A percentile compares a stretch with the other conserved stretches of the same genome.
These are phyloP conservation scores for Codiaeum variegatum DNA, from an alignment of 441 rosid species.

Conservation along the genomic window DNA sequence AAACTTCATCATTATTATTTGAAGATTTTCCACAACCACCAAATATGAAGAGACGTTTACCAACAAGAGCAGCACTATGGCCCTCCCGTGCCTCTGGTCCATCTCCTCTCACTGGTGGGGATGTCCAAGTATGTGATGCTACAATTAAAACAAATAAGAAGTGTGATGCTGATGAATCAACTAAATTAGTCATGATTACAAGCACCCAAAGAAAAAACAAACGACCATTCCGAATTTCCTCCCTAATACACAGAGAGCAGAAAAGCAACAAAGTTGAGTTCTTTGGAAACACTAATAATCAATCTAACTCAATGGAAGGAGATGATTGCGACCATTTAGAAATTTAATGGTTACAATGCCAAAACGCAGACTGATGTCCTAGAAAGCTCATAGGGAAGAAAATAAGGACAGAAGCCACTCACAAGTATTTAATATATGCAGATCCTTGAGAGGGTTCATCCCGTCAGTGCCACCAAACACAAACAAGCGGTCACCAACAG, in stretches of 20 bases:
- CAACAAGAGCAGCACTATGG: constrained; percentile 89
- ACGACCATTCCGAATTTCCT: neutral
- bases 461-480: constrained; percentile 98
- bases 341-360: neutral
- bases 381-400: constrained; percentile 7
- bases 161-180: neutral
- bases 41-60: constrained; percentile 80
- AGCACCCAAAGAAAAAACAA: neutral
- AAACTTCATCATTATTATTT: constrained; percentile 55
- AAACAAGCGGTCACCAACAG: constrained; percentile 65
- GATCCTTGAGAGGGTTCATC: constrained; percentile 67
- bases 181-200: neutral
- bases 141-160: constrained; percentile 18
- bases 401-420: constrained; percentile 28
- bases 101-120: constrained; percentile 83
- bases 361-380: neutral
- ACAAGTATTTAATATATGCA: constrained; percentile 81
- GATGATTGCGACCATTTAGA: neutral
- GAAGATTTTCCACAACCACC: constrained; percentile 90
- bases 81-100: constrained; percentile 94
- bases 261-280: neutral
- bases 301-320: neutral
- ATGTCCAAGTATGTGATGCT: constrained; percentile 86
- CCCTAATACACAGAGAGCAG: neutral
- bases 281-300: constrained; percentile 1